Evolutionary conservation across 345 rosid species (phyloP), one percentile per base, ranked within the genome.

Genomic region (Rhodamnia argentea): DNA sequence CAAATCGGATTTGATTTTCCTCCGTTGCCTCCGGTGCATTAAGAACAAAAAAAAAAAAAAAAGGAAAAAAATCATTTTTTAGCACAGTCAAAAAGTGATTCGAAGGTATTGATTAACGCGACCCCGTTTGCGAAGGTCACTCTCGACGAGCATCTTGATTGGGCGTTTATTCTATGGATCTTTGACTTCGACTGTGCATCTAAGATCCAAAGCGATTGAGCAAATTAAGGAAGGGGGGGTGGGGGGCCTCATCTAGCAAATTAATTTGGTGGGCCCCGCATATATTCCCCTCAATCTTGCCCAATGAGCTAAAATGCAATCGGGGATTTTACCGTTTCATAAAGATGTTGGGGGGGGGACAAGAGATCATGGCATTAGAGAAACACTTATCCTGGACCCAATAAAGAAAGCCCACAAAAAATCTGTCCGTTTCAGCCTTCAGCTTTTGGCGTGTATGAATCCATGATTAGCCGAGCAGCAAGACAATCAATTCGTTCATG

Each of bases 231-330:
- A n/a, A n/a, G n/a, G n/a, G n/a, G n/a, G n/a, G n/a, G n/a, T n/a
- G 40, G 40, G 40, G 40, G 29, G 62, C 82, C 85, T 84, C 86
- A 83, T 64, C 82, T 16, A 86, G 85, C 86, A 55, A 59, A 84
- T 60, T 83, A 62, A 56, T n/a, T 52, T 74, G 16, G 78, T 56
- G 90, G 85, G 52, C 91, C 93, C 92, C 70, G 82, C 95, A 92
- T 85, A 90, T 91, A 92, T 93, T 90, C 94, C 94, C 81, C 87
- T 29, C 82, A 85, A 89, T 92, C 94, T 90, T 87, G 86, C 83
- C 54, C 86, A 56, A 52, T 64, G 86, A 84, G n/a, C 85, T 78
- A 82, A 37, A 37, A 14, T 83, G 88, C 85, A 90, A 87, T 89
- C 86, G 75, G 14, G 14, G 85, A 83, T 91, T 37, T 37, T 90